Percentiles rank a stretch among this genome's conserved stretches.
Evolutionary conservation across 208 protist species (phyloP).

Genomic region (Leishmania tarentolae): DNA sequence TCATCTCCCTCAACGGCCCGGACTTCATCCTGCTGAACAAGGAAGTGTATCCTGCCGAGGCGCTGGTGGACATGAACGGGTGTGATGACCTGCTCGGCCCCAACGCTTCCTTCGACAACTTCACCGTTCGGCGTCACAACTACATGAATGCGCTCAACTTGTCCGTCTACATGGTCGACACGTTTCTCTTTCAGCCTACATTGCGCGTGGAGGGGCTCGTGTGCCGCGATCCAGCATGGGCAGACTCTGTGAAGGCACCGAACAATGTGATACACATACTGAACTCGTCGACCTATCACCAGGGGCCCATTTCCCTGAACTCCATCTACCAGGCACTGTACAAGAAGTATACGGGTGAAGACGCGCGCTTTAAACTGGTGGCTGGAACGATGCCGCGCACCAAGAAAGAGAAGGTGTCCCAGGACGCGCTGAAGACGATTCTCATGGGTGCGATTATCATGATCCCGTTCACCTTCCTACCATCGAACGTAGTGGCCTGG

Average conservation of each 20-base stretch:
- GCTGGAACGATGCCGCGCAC: constrained; percentile 49
- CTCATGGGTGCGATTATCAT: constrained; percentile 24
- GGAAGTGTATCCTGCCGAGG: constrained; percentile 21
- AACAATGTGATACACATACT: constrained; percentile 51
- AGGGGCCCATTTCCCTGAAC: constrained; percentile 32
- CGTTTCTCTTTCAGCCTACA: constrained; percentile 18
- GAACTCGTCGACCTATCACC: constrained; percentile 41
- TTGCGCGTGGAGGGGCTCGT: constrained; percentile 22
- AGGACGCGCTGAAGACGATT: constrained; percentile 37
- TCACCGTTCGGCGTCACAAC: constrained; percentile 23
- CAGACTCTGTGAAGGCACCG: constrained; percentile 21
- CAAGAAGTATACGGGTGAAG: constrained; percentile 22
- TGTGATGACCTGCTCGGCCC: constrained; percentile 32
- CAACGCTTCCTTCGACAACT: constrained; percentile 20
- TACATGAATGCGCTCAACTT: constrained; percentile 23
- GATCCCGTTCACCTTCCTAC: constrained; percentile 57
- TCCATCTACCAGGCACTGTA: constrained; percentile 31
- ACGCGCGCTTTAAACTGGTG: constrained; percentile 10
- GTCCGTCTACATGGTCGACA: constrained; percentile 41
- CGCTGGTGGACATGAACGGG: constrained; percentile 29
- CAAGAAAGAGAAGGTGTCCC: constrained; percentile 20
- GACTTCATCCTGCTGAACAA: constrained; percentile 34
- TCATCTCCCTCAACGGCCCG: constrained; percentile 34
- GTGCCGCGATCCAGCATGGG: constrained; percentile 29
- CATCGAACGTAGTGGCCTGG: constrained; percentile 64